Evolutionary conservation across 192 early-diverging fungal genomes (phyloP).

Genomic region (Radiomyces spectabilis): DNA sequence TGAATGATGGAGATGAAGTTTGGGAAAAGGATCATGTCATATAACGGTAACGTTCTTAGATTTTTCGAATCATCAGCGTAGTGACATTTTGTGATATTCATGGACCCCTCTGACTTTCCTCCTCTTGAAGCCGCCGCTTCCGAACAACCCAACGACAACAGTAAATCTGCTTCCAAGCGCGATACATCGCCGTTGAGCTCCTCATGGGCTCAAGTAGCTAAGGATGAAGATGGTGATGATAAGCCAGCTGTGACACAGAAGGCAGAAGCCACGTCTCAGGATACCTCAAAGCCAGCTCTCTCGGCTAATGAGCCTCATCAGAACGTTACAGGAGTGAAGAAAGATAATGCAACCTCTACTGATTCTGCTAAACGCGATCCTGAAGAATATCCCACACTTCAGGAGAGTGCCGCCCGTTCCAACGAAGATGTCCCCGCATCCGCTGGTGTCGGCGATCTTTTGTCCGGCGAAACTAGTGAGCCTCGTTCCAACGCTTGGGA

Average conservation of each 20-base stretch:
- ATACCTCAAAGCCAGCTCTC: background rate
- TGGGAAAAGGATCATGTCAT: no score
- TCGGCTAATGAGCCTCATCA: no score
- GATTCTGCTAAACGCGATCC: conserved; percentile 17
- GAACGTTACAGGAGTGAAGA: background rate
- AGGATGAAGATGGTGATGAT: background rate
- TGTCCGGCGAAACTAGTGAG: background rate
- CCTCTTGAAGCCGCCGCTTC: background rate
- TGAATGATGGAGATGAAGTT: no score
- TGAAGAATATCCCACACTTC: conserved; percentile 19
- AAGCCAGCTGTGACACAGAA: background rate
- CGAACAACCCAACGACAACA: background rate
- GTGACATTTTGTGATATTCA: no score
- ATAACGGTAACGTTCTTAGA: no score
- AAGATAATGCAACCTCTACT: conserved; percentile 7
- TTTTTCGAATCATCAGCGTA: no score
- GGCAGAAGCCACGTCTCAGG: background rate
- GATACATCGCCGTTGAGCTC: background rate
- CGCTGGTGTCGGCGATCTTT: conserved; percentile 8
- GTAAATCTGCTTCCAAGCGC: no score
- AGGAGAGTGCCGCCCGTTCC: background rate
- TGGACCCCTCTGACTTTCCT: conserved; percentile 7
- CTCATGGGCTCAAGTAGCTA: conserved; percentile 8
- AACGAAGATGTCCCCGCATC: background rate
- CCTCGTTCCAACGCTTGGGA: background rate